These are phyloP conservation scores for Coemansia sp. DNA, from an alignment of 192 early-diverging fungal species.

Conservation along the genomic window DNA sequence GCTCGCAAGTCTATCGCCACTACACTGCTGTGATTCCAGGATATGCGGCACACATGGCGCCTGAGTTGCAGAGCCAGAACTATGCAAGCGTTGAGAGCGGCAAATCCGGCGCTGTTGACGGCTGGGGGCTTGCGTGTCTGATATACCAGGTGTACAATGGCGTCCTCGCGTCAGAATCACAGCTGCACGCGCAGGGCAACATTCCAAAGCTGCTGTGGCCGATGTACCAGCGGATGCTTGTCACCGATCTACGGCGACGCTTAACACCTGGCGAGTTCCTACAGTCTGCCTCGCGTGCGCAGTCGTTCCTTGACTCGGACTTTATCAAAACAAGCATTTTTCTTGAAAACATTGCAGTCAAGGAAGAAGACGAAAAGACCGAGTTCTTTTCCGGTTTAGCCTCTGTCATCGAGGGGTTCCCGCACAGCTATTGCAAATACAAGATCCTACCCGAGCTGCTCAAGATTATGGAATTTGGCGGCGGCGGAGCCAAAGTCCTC, in stretches of 20 bases:
- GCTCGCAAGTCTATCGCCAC: conserved; percentile 27
- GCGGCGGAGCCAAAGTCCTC: conserved; percentile 72
- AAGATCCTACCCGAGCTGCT: conserved; percentile 93
- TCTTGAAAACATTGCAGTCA: conserved; percentile 91
- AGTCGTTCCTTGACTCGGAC: conserved; percentile 79
- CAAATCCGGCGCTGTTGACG: conserved; percentile 66
- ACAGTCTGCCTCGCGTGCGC: conserved; percentile 60
- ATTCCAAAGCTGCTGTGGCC: conserved; percentile 66
- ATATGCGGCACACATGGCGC: conserved; percentile 44
- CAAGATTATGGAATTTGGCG: conserved; percentile 79
- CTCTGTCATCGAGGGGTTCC: conserved; percentile 72
- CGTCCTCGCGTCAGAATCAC: conserved; percentile 52
- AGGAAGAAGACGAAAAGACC: conserved; percentile 84
- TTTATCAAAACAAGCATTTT: conserved; percentile 84
- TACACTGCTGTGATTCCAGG: conserved; percentile 34
- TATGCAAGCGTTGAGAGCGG: conserved; percentile 22
- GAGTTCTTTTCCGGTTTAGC: conserved; percentile 84
- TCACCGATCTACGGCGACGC: conserved; percentile 63
- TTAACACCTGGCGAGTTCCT: conserved; percentile 71
- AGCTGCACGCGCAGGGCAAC: conserved; percentile 52
- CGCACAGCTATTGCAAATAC: conserved; percentile 81
- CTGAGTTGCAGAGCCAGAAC: conserved; percentile 34
- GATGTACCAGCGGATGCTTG: conserved; percentile 65
- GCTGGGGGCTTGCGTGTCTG: conserved; percentile 81
- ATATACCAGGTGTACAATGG: conserved; percentile 85